Evolutionary conservation across 202 grass and related monocot species (phyloP), one percentile per base, ranked within the genome.

Genomic region (Setaria italica): DNA sequence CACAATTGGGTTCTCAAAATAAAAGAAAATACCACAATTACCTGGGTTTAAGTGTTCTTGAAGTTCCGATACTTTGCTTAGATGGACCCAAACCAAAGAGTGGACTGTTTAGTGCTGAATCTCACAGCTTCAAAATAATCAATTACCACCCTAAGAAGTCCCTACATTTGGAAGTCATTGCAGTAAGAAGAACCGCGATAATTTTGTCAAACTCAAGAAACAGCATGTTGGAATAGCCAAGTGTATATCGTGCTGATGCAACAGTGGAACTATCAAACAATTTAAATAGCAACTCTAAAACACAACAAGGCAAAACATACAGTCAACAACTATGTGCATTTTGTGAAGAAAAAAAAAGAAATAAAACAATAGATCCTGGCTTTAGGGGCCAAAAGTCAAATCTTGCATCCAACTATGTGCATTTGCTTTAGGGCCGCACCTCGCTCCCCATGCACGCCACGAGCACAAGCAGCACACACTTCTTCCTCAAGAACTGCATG

Each of bases 61-160:
- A 74, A 88, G 39, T 50, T 78, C 68, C 9, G 14, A 41, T 71
- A 57, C 55, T 78, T 82, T n/a, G 19, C 47, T 72, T 77, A 39
- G 67, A 63, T 49, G 20, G 9, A 50, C 81, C 42, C 47, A 82
- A 46, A 14, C 51, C 17, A 41, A 78, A 65, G 67, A 85, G 76
- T 72, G n/a, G 57, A 54, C 57, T 62, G 33, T 62, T 25, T 53
- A 72, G 54, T 34, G 71, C 65, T 41, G 62, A 16, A 75, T 30
- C 21, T 85, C 63, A 64, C 80, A 77, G 55, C 82, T 76, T 83
- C 48, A 63, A 72, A 81, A 81, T 64, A 58, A 64, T 60, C 39
- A 62, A 62, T 21, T 37, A 85, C 45, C 4, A 13, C 47, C 74
- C 35, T 34, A 11, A 72, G 51, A 13, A 79, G 11, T 67, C 63